Evolutionary conservation across 768 basidiomycete species (phyloP).

Genomic region (Rubroboletus pulcherrimus): DNA sequence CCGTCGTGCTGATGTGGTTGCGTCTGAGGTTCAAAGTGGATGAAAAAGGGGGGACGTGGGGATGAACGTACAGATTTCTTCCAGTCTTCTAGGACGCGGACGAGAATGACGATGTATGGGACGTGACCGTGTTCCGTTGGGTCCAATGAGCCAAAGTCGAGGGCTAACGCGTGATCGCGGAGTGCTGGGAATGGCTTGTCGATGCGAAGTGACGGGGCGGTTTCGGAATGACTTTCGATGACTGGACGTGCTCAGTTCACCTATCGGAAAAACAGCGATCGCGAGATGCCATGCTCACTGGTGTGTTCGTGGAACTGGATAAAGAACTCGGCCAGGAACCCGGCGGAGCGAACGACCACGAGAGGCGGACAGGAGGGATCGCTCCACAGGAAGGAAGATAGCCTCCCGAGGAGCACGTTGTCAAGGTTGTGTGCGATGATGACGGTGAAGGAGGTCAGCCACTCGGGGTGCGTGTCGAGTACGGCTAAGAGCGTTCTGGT

Average conservation of each 20-base stretch:
- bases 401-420: conserved; percentile 47
- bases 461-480: conserved; percentile 50
- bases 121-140: conserved; percentile 86
- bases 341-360: conserved; percentile 77
- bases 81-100: conserved; percentile 81
- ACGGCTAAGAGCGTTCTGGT: conserved; percentile 53
- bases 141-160: conserved; percentile 80
- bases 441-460: conserved; percentile 64
- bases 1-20: conserved; percentile 56
- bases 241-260: conserved; percentile 42
- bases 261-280: neutral
- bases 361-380: conserved; percentile 59
- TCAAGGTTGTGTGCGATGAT: conserved; percentile 84
- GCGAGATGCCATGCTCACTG: conserved; percentile 44
- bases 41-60: neutral
- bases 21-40: neutral
- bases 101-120: conserved; percentile 86
- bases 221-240: conserved; percentile 85
- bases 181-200: conserved; percentile 87
- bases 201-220: conserved; percentile 70
- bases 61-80: conserved; percentile 55
- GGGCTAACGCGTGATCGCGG: conserved; percentile 60
- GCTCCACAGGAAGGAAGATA: conserved; percentile 68
- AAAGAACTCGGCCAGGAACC: conserved; percentile 86
- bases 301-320: conserved; percentile 88